These are phyloP conservation scores for Fomitopsis pinicola DNA, from an alignment of 1,284 basidiomycete genomes.

Conservation along the genomic window DNA sequence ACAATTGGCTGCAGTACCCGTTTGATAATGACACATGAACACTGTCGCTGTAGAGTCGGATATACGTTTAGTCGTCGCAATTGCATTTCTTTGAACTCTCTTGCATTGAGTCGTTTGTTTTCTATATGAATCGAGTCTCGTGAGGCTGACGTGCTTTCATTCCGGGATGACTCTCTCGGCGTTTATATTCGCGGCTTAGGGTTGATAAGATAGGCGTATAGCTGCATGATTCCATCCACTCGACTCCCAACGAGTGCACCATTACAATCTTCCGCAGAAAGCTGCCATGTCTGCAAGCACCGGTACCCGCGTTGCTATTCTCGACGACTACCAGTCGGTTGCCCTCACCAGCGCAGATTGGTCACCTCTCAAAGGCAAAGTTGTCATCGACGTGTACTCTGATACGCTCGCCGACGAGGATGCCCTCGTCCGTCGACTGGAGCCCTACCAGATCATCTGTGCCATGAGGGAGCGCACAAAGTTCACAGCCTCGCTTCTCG, in stretches of 20 bases:
- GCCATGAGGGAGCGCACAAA: slow-evolving; percentile 67
- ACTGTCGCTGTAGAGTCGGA: slow-evolving; percentile 15
- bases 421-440: slow-evolving; percentile 43
- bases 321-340: slow-evolving; percentile 62
- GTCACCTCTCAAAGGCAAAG: slow-evolving; percentile 36
- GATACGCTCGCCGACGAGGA: slow-evolving; percentile 51
- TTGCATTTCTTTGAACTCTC: slow-evolving; percentile 2
- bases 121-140: not conserved
- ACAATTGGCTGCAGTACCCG: slow-evolving; percentile 44
- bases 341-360: slow-evolving; percentile 50
- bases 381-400: slow-evolving; percentile 42
- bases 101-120: not conserved
- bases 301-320: slow-evolving; percentile 41
- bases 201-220: not conserved
- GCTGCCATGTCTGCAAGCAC: not conserved
- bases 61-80: slow-evolving; percentile 10
- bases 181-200: not conserved
- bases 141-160: not conserved
- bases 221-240: not conserved
- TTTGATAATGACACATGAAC: slow-evolving; percentile 55
- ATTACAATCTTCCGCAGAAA: not conserved
- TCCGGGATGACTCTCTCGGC: not conserved
- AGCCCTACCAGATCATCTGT: slow-evolving; percentile 54
- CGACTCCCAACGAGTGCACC: not conserved
- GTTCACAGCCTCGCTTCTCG: slow-evolving; percentile 44